Percentiles rank a stretch among this genome's conserved stretches.
Conservation (phyloP, 257 asterid species). For the Lavandula angustifolia region DNA sequence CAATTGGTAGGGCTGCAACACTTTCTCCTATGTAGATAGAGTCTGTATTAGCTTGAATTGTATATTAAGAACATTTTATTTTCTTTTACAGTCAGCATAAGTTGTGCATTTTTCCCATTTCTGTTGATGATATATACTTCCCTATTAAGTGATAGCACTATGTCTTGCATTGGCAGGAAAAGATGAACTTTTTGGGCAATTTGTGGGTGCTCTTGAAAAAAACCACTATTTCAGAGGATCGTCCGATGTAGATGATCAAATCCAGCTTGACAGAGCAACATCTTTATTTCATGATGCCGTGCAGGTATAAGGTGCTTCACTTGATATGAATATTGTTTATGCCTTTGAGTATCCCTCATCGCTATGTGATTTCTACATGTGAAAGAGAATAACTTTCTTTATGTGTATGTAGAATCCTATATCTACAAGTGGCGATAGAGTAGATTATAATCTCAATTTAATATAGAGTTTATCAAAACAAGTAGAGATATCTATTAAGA, state of each 20-base stretch:
- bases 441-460: too few relatives aligned
- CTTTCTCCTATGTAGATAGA: conserved; percentile 21
- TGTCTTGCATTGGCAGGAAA: conserved; percentile 44
- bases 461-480: too few relatives aligned
- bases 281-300: conserved; percentile 57
- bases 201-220: conserved; percentile 73
- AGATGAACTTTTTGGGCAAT: conserved; percentile 82
- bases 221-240: conserved; percentile 56
- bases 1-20: conserved; percentile 44
- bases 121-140: conserved; percentile 8
- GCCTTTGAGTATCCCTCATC: not conserved
- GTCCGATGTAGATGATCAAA: conserved; percentile 71
- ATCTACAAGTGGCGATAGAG: too few relatives aligned
- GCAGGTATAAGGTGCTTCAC: conserved; percentile 50
- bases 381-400: too few relatives aligned
- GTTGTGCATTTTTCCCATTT: too few relatives aligned
- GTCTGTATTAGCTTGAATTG: too few relatives aligned
- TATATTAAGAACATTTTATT: too few relatives aligned
- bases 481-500: too few relatives aligned
- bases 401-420: too few relatives aligned
- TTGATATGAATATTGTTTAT: not conserved
- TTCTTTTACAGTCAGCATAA: too few relatives aligned
- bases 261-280: conserved; percentile 71
- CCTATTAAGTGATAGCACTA: not conserved
- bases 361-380: not conserved